Conservation (phyloP, 2,329 filamentous ascomycete species). For the Fulvia fulva region DNA sequence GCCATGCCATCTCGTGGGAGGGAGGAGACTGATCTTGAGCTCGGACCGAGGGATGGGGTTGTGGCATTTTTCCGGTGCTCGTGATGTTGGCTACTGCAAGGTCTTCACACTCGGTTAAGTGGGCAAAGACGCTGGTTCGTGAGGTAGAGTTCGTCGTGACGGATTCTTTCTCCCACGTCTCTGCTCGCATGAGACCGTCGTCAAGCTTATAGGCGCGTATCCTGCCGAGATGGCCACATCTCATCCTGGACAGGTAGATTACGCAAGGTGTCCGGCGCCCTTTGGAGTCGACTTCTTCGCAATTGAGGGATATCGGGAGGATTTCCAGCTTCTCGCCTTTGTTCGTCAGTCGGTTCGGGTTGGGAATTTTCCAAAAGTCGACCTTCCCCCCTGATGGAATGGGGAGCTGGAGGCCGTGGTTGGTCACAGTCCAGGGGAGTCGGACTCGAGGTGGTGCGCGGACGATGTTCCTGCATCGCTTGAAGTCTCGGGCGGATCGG, state of each 20-base stretch:
- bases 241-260: not conserved
- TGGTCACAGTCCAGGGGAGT: not conserved
- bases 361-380: not conserved
- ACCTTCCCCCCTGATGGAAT: not conserved
- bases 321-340: not conserved
- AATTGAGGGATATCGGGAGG: not conserved
- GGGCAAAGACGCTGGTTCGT: not conserved
- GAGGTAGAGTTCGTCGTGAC: not conserved
- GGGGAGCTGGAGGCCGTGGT: not conserved
- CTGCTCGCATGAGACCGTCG: not conserved
- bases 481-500: not conserved
- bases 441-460: not conserved
- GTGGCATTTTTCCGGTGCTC: not conserved
- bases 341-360: not conserved
- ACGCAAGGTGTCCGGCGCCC: not conserved
- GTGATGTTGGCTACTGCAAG: not conserved
- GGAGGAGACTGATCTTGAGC: too few relatives aligned
- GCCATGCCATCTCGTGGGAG: too few relatives aligned
- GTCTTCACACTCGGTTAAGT: not conserved
- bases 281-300: not conserved
- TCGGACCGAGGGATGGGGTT: not conserved
- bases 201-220: not conserved
- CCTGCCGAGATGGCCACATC: not conserved
- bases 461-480: not conserved
- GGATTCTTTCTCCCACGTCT: not conserved